Percentiles rank a stretch among this genome's conserved stretches.
Conservation (phyloP, 129 eudicot genomes). For the Tagetes erecta region DNA sequence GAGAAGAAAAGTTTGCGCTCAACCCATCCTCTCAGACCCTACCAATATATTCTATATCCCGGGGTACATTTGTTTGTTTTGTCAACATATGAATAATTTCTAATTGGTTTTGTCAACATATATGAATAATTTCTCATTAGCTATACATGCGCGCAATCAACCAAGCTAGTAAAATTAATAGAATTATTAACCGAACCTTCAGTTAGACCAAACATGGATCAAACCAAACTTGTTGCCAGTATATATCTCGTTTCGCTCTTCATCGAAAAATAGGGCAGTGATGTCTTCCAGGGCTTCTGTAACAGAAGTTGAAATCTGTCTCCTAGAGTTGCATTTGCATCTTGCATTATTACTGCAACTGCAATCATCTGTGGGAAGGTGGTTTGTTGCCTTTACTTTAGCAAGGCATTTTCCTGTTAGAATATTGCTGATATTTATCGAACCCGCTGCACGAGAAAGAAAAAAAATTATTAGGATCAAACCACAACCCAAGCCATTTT, state of each 20-base stretch:
- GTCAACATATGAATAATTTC: too few species aligned
- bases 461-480: not conserved
- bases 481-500: not conserved
- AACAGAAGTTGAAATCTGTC: conserved; percentile 56
- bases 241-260: conserved; percentile 83
- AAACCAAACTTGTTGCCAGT: conserved; percentile 84
- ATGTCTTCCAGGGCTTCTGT: conserved; percentile 81
- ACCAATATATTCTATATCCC: too few species aligned
- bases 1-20: too few species aligned
- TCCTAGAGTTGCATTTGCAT: conserved; percentile 45
- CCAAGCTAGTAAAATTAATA: not conserved
- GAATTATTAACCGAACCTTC: conserved; percentile 12
- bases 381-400: conserved; percentile 60
- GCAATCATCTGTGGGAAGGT: conserved; percentile 45
- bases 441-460: conserved; percentile 52
- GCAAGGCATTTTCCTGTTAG: conserved; percentile 88
- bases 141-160: not conserved
- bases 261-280: conserved; percentile 80
- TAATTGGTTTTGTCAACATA: not conserved
- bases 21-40: too few species aligned
- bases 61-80: too few species aligned
- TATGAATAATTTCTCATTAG: not conserved
- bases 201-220: conserved; percentile 95
- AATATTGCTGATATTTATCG: conserved; percentile 81
- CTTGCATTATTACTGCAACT: conserved; percentile 37